Evolutionary conservation across 2,329 filamentous ascomycete genomes (phyloP).

Genomic region (Aspergillus proliferans): DNA sequence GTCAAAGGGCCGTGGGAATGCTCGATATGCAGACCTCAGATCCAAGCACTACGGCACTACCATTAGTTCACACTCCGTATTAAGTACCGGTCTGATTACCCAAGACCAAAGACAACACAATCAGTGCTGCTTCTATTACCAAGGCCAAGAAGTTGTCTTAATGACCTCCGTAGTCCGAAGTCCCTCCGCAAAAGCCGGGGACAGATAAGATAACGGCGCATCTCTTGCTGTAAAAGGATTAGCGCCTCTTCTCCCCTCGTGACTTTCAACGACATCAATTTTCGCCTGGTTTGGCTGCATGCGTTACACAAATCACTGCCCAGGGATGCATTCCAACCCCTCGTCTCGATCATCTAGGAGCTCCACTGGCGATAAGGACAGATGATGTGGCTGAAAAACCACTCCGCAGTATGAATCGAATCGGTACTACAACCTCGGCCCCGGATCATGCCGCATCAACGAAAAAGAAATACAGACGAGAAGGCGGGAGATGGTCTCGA

Average conservation of each 20-base stretch:
- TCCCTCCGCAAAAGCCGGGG: background rate
- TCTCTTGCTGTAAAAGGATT: background rate
- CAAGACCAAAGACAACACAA: too few species aligned
- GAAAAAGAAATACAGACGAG: slow-evolving; percentile 18
- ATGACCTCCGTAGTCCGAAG: background rate
- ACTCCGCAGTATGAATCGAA: background rate
- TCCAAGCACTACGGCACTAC: too few species aligned
- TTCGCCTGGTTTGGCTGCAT: too few species aligned
- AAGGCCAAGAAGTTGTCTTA: background rate
- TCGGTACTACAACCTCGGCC: background rate
- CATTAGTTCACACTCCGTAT: too few species aligned
- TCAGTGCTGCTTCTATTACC: background rate
- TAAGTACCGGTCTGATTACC: too few species aligned
- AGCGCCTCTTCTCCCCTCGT: background rate
- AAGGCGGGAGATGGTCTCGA: slow-evolving; percentile 31
- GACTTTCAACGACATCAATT: background rate
- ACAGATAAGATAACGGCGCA: slow-evolving; percentile 1
- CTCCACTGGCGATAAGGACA: background rate
- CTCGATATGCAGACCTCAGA: background rate
- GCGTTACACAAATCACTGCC: too few species aligned
- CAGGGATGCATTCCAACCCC: background rate
- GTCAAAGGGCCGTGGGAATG: too few species aligned
- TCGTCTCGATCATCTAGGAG: background rate
- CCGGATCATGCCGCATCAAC: background rate
- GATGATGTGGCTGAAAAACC: background rate